These are phyloP conservation scores for Rhazya stricta DNA, from an alignment of 257 asterid species.

Conservation along the genomic window DNA sequence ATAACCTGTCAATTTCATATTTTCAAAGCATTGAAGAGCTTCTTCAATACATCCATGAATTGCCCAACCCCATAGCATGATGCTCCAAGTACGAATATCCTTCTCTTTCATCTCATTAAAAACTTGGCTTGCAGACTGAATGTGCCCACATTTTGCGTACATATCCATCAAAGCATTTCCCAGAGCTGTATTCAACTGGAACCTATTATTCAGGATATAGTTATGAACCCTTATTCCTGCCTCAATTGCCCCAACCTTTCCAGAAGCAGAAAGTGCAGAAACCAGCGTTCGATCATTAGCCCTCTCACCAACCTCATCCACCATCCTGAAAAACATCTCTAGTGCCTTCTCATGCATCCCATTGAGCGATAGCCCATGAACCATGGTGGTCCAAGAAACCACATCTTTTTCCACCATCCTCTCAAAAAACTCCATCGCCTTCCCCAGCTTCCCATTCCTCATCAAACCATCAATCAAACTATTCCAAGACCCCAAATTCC, in stretches of 20 bases:
- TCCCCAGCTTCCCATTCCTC: conserved; percentile 30
- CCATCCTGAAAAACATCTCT: conserved; percentile 30
- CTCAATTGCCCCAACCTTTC: conserved; percentile 33
- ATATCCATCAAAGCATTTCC: conserved; percentile 40
- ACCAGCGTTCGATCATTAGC: conserved; percentile 37
- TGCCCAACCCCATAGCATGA: conserved; percentile 44
- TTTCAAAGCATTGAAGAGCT: conserved; percentile 34
- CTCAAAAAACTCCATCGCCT: conserved; percentile 31
- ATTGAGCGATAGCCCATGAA: conserved; percentile 31
- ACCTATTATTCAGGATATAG: conserved; percentile 15
- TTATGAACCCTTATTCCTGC: conserved; percentile 26
- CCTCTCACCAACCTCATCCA: conserved; percentile 24
- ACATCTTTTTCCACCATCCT: conserved; percentile 39
- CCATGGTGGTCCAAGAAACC: conserved; percentile 40
- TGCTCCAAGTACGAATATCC: conserved; percentile 38
- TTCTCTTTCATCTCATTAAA: conserved; percentile 28
- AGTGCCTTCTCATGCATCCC: conserved; percentile 33
- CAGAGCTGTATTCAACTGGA: conserved; percentile 23
- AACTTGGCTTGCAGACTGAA: conserved; percentile 31
- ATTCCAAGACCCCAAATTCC: conserved; percentile 43
- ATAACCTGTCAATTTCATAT: conserved; percentile 29
- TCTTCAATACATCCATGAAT: conserved; percentile 32
- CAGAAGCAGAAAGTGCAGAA: conserved; percentile 36
- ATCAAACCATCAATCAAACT: conserved; percentile 37
- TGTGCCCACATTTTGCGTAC: conserved; percentile 41